phyloP scores from a whole-genome alignment of 148 eudicot genomes.

The Rhododendron vialii region DNA sequence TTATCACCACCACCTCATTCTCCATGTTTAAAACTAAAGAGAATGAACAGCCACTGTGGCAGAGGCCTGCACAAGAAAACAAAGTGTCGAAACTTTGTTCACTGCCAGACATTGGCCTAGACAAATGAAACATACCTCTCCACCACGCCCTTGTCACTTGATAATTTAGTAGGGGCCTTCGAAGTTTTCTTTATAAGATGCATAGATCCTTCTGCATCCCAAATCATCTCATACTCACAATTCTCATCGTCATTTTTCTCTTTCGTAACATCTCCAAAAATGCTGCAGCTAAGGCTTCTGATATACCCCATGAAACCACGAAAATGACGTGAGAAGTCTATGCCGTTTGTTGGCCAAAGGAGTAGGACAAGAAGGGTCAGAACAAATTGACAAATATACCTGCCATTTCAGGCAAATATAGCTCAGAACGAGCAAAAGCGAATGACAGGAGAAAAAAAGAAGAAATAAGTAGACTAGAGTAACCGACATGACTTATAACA shows the following conservation, averaged over 20 bases:
- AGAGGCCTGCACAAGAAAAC: background rate
- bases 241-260: conserved; percentile 90
- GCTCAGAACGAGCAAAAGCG: conserved; percentile 14
- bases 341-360: conserved; percentile 69
- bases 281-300: conserved; percentile 22
- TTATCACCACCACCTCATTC: background rate
- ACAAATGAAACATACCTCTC: conserved; percentile 49
- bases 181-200: conserved; percentile 71
- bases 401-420: conserved; percentile 29
- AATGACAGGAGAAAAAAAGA: background rate
- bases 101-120: background rate
- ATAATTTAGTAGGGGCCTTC: conserved; percentile 25
- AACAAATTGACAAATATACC: conserved; percentile 69
- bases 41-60: background rate
- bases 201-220: conserved; percentile 98
- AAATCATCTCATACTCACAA: conserved; percentile 78
- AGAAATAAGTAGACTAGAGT: background rate
- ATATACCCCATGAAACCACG: conserved; percentile 26
- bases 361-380: conserved; percentile 57
- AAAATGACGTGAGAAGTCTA: conserved; percentile 30
- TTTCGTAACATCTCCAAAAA: conserved; percentile 37
- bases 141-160: conserved; percentile 39
- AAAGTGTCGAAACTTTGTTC: background rate
- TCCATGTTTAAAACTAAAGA: background rate
- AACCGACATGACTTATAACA: background rate